A percentile compares a stretch with the other conserved stretches of the same genome.
Conservation (phyloP, 2,329 filamentous ascomycete species). For the Colletotrichum cordylinicola region DNA sequence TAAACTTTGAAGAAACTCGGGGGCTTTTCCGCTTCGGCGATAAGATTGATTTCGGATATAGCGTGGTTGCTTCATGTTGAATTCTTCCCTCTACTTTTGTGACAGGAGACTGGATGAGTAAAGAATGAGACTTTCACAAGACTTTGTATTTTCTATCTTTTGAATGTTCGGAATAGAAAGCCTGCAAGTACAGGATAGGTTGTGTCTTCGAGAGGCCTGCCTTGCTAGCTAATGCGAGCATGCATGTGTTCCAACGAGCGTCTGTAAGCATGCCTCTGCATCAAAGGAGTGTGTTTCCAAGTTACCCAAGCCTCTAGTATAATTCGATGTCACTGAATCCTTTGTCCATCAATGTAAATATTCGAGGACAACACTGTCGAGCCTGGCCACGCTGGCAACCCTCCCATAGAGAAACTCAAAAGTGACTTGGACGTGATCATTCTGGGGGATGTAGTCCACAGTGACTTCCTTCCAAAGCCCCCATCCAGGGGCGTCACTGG, state of each 20-base stretch:
- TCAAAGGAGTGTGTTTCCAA: background rate
- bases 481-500: constrained; percentile 1
- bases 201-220: background rate
- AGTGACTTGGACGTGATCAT: background rate
- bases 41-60: background rate
- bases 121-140: background rate
- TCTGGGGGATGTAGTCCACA: background rate
- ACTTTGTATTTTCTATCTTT: background rate
- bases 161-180: background rate
- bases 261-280: background rate
- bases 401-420: background rate
- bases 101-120: background rate
- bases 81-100: background rate
- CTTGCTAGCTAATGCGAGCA: background rate
- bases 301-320: background rate
- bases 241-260: background rate
- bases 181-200: background rate
- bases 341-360: background rate
- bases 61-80: background rate
- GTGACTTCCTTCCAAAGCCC: background rate
- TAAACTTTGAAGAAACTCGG: background rate
- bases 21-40: background rate
- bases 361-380: background rate
- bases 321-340: background rate
- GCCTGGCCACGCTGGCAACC: background rate